Evolutionary conservation across 2,329 filamentous ascomycete species (phyloP), one percentile per base, ranked within the genome.

Genomic region (Trichoderma sp.): DNA sequence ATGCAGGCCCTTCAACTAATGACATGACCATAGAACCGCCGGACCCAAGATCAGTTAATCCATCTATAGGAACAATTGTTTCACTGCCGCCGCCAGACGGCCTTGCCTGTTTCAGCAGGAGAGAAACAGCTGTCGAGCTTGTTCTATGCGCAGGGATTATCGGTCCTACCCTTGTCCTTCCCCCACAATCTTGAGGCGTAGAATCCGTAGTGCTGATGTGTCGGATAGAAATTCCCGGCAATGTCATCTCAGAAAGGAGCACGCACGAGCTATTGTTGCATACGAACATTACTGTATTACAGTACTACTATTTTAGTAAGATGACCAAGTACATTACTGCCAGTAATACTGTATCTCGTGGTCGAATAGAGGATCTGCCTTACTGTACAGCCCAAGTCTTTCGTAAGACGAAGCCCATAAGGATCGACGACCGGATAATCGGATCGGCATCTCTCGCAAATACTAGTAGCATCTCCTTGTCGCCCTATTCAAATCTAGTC

Each of bases 21-120:
- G 61, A 25, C 50, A 64, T 17, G 29, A 45, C 25, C 13, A 22
- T 25, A 19, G 35, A 17, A 4, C n/a, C 25, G 5, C 35, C 48
- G 48, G 61, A 5, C 50, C 48, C 29, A 48, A 10, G 34, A 19
- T 48, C 67, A 63, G 39, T 68, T 68, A 48, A 45, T 64, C 67
- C 67, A 68, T 68, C 67, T 68, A 68, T 68, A 50, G 67, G 67
- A 68, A 58, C 50, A 58, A 56, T 68, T 64, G 29, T 19, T 29
- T 42, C 15, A 2, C 32, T 27, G 6, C 42, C 59, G 57, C 59
- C 39, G 39, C 25, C 27, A n/a, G 12, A 10, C 53, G 27, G 25
- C 53, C 45, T 67, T 69, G 67, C 67, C 61, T 7, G 37, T 48
- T 64, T 58, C 39, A 58, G 56, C 56, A 67, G 54, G 54, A 64